These are phyloP conservation scores for Tetradesmus obliquus DNA, from an alignment of 139 green algal genomes.

Conservation along the genomic window DNA sequence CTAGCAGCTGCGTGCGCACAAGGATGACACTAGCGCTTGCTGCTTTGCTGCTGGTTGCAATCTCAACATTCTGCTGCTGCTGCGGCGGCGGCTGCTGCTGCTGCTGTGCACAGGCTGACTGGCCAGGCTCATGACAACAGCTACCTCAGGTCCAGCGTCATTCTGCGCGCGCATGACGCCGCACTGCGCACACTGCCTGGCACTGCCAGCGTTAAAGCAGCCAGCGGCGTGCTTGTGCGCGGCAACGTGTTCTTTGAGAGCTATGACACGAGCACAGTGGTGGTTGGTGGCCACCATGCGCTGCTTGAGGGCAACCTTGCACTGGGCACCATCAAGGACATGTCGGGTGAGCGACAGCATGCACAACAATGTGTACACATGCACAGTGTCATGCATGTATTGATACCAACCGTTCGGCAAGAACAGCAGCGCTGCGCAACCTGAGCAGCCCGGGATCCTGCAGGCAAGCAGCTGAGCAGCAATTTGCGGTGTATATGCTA, in stretches of 20 bases:
- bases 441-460: no score
- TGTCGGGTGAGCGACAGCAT: not conserved
- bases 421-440: no score
- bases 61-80: not conserved
- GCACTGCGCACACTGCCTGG: conserved; percentile 29
- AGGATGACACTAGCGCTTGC: not conserved
- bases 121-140: conserved; percentile 28
- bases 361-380: no score
- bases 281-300: conserved; percentile 22
- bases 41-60: not conserved
- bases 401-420: no score
- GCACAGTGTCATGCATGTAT: no score
- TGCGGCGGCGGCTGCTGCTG: conserved; percentile 2
- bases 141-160: conserved; percentile 21
- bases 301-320: conserved; percentile 52
- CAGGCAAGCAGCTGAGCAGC: no score
- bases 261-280: conserved; percentile 52
- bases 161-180: conserved; percentile 47
- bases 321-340: conserved; percentile 56
- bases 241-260: conserved; percentile 54
- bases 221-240: not conserved
- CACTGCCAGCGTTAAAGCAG: not conserved
- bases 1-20: not conserved
- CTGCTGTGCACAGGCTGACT: not conserved
- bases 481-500: no score